Percentiles rank a stretch among this genome's conserved stretches.
Conservation (phyloP, 805 yeast species). For the Zygoascus ofunaensis region DNA sequence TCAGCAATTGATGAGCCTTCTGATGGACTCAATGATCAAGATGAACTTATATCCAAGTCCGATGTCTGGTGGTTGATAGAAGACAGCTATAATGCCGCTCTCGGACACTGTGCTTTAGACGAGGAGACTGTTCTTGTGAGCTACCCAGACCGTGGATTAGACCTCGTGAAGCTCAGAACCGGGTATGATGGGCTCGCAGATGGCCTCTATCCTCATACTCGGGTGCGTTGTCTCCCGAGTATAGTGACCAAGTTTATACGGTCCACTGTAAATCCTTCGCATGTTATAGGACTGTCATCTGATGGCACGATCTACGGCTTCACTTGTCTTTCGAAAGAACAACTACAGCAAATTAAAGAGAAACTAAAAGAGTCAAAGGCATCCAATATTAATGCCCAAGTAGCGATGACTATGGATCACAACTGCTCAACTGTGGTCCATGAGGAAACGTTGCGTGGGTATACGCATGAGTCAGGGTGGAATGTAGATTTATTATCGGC, state of each 20-base stretch:
- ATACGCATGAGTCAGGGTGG: background rate
- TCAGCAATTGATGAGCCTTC: background rate
- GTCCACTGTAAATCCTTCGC: background rate
- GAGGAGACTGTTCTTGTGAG: background rate
- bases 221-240: no score
- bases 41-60: no score
- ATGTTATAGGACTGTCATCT: background rate
- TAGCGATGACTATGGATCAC: no score
- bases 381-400: no score
- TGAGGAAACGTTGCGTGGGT: background rate
- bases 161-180: background rate
- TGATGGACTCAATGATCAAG: background rate
- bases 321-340: background rate
- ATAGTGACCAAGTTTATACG: background rate
- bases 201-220: no score
- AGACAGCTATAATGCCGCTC: background rate
- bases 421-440: no score
- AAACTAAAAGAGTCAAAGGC: no score
- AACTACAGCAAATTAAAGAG: background rate
- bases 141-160: background rate
- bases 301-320: constrained; percentile 3
- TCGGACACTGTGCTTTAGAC: background rate
- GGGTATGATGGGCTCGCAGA: background rate
- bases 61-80: no score
- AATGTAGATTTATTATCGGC: background rate